Base-by-base conservation (phyloP, 2,329 filamentous ascomycete species). In the Aspergillus sp. region DNA sequence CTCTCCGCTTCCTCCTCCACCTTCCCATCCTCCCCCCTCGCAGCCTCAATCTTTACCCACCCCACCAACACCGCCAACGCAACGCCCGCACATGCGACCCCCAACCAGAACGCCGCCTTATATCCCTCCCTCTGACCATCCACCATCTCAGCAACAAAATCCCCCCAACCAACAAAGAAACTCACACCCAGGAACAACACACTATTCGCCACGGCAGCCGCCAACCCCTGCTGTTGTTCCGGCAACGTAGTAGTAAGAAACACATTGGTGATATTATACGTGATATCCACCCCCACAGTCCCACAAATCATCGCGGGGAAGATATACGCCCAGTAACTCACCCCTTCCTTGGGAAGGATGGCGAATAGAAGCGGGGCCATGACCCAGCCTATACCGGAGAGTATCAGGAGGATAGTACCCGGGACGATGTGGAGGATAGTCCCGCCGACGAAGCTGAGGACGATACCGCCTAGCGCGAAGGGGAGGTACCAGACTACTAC, bases 171-270 rank as follows among this genome's bases (percentile, higher is more conserved):
- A 5, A 92, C 80, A 76, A 87, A 87, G 55, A 92, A 81, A 1
- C 89, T 88, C 68, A 92, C 89, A 9, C 89, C 88, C 6, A 93
- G 80, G 68, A 91, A 90, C 32, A 92, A 72, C 2, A 91, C 76
- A 52, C 85, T 87, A 75, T 90, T 91, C 69, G 90, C 87, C 50
- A 92, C 74, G 0, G 87, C 89, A 1, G 90, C 89, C 0, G 89
- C 90, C 0, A 91, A 79, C 0, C 89, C 90, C 71, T 94, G 91
- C 53, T 87, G 81, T 10, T 84, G 81, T 4, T 81, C 80, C 0
- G 90, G 89, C 64, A 92, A 80, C 13, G 84, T 85, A 0, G 89
- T 92, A 0, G 89, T 92, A 72, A 92, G 89, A 75, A 91, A 93
- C 61, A 93, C 84, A 69, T 90, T 92, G n/a, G 87, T 85, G 1